These are phyloP conservation scores for Hippophae gyantsensis DNA, from an alignment of 306 rosid species.

Conservation along the genomic window DNA sequence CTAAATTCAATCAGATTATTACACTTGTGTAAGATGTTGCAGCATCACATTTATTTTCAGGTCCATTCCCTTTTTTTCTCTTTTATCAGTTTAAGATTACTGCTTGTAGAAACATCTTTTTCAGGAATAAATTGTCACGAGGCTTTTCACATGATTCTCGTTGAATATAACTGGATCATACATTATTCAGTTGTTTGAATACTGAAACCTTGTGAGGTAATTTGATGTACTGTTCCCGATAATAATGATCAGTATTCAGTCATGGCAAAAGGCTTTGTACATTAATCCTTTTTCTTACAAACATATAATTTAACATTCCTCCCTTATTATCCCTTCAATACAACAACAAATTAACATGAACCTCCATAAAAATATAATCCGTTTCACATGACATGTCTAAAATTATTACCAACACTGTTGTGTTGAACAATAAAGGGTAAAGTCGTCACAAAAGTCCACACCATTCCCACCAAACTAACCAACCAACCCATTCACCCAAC, in stretches of 20 bases:
- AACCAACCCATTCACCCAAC: slow-evolving; percentile 20
- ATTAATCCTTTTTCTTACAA: slow-evolving; percentile 33
- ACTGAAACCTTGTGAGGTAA: too few species aligned
- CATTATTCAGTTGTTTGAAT: too few species aligned
- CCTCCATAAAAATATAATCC: slow-evolving; percentile 45
- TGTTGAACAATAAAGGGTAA: not conserved
- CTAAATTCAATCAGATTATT: too few species aligned
- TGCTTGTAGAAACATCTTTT: not conserved
- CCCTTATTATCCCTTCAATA: slow-evolving; percentile 18
- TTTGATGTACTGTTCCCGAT: too few species aligned
- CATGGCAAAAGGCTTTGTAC: slow-evolving; percentile 45
- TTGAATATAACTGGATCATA: too few species aligned
- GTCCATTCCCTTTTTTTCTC: slow-evolving; percentile 12
- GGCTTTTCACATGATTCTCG: slow-evolving; percentile 19
- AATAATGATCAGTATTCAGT: slow-evolving; percentile 3
- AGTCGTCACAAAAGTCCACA: slow-evolving; percentile 21
- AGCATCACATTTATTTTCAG: slow-evolving; percentile 13
- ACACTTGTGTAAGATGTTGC: too few species aligned
- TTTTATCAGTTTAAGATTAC: too few species aligned
- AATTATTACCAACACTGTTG: slow-evolving; percentile 18
- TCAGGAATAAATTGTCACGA: slow-evolving; percentile 30
- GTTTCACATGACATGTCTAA: slow-evolving; percentile 17
- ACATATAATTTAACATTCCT: slow-evolving; percentile 22
- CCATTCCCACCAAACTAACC: slow-evolving; percentile 27
- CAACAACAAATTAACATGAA: slow-evolving; percentile 23